These are phyloP conservation scores for Cicer cuneatum DNA, from an alignment of 306 rosid genomes.

Conservation along the genomic window DNA sequence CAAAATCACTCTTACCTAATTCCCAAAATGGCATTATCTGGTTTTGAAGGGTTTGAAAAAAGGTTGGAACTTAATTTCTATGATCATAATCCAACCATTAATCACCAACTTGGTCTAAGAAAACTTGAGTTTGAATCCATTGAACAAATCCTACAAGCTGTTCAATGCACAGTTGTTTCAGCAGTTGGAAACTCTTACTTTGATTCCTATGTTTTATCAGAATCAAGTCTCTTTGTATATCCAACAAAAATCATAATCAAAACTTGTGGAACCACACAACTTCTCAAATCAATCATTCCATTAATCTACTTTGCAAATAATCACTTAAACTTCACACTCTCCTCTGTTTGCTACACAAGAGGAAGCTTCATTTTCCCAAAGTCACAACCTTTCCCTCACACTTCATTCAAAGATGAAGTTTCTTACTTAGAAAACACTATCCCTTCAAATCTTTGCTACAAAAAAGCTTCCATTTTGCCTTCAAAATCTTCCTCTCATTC, in stretches of 20 bases:
- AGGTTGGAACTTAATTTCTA: constrained; percentile 94
- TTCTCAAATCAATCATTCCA: constrained; percentile 81
- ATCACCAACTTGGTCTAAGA: constrained; percentile 65
- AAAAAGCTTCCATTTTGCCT: constrained; percentile 87
- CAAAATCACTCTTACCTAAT: constrained; percentile 3
- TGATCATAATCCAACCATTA: constrained; percentile 59
- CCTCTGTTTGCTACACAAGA: constrained; percentile 76
- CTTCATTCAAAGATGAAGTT: constrained; percentile 83
- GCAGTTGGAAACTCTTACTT: constrained; percentile 81
- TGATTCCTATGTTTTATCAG: constrained; percentile 89
- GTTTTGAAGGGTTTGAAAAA: constrained; percentile 95
- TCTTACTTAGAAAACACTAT: constrained; percentile 60
- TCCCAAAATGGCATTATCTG: constrained; percentile 68
- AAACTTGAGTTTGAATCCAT: constrained; percentile 66
- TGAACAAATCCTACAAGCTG: constrained; percentile 69
- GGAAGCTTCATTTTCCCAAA: constrained; percentile 84
- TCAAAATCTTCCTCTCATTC: constrained; percentile 72
- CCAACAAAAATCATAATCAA: constrained; percentile 93
- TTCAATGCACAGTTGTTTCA: constrained; percentile 91
- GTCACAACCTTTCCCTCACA: constrained; percentile 86
- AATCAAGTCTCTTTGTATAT: constrained; percentile 96
- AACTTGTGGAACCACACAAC: constrained; percentile 97
- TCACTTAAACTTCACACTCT: constrained; percentile 56
- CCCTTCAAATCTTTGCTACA: constrained; percentile 58
- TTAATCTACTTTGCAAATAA: constrained; percentile 60